These are phyloP conservation scores for Leccinum subgranulosum DNA, from an alignment of 768 basidiomycete species.

Conservation along the genomic window DNA sequence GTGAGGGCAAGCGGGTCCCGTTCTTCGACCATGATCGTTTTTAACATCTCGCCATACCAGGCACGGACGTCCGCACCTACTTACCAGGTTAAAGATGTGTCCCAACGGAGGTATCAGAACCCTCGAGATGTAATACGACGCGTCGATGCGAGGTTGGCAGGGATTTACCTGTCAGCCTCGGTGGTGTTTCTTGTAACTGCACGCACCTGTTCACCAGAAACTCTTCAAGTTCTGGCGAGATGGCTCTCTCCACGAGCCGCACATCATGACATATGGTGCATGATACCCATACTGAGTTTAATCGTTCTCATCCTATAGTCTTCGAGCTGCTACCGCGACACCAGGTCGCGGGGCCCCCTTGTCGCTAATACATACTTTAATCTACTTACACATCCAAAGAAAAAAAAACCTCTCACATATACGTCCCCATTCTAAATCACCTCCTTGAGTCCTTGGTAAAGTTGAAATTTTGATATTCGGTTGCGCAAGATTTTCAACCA, in stretches of 20 bases:
- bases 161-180: not conserved
- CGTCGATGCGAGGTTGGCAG: conserved; percentile 74
- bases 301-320: conserved; percentile 70
- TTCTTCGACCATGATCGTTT: conserved; percentile 40
- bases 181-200: not conserved
- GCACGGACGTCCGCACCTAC: conserved; percentile 74
- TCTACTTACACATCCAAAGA: no score
- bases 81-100: conserved; percentile 82
- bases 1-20: conserved; percentile 23
- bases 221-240: conserved; percentile 57
- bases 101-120: conserved; percentile 80
- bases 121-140: conserved; percentile 80
- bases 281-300: conserved; percentile 93
- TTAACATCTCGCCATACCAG: conserved; percentile 90
- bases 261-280: conserved; percentile 83
- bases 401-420: no score
- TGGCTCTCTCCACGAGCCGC: conserved; percentile 71
- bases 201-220: conserved; percentile 60
- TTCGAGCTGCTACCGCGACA: conserved; percentile 77
- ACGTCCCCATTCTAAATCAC: no score
- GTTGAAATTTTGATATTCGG: conserved; percentile 32
- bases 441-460: no score
- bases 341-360: conserved; percentile 86
- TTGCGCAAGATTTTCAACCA: conserved; percentile 86
- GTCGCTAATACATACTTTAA: conserved; percentile 48